Base-by-base conservation (phyloP, 371 early-diverging fungal species). In the Rhizopus delemar region DNA sequence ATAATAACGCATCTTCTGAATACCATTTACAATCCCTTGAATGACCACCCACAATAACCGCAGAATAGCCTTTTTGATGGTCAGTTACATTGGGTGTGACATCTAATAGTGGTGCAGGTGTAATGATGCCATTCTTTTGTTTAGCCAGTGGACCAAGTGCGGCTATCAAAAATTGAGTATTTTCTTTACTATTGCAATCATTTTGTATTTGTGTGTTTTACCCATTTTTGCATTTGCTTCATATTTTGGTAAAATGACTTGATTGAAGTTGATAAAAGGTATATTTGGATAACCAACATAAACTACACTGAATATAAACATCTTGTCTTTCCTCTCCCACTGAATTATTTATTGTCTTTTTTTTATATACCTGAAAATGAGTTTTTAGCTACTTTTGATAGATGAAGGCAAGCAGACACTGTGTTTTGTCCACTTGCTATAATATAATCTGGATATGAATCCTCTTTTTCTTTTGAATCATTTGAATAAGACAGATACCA, bases 261-360 rank as follows among this genome's bases (percentile, higher is more conserved):
- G 79, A 54, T 73, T 75, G 61, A 78, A 78, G 34, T 74, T 63
- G 31, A 75, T 57, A 38, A 78, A 78, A 12, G 79, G 79, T 33
- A 78, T 66, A 46, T 61, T 63, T 28, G 79, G 76, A 60, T 70
- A 71, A 0, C 79, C 79, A 49, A 70, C 60, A 56, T 68, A 78
- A 0, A 78, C 79, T 78, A 31, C n/a, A 7, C 28, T 39, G 34
- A 43, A 29, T 38, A 38, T 38, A 13, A 33, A 38, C 46, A 36
- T 8, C 15, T 49, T 49, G 22, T 22, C 22, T 32, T 33, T 51
- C 36, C 32, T 41, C 31, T 28, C 49, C 9, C 15, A 4, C 11
- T 8, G 28, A 36, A n/a, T 43, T 15, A n/a, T 5, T 11, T 5
- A n/a, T 5, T 8, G 5, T 13, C n/a, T 43, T 15, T 43, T 43